A percentile compares a stretch with the other conserved stretches of the same genome.
These are phyloP conservation scores for Blastomyces gilchristii DNA, from an alignment of 2,329 filamentous ascomycete genomes.

Conservation along the genomic window DNA sequence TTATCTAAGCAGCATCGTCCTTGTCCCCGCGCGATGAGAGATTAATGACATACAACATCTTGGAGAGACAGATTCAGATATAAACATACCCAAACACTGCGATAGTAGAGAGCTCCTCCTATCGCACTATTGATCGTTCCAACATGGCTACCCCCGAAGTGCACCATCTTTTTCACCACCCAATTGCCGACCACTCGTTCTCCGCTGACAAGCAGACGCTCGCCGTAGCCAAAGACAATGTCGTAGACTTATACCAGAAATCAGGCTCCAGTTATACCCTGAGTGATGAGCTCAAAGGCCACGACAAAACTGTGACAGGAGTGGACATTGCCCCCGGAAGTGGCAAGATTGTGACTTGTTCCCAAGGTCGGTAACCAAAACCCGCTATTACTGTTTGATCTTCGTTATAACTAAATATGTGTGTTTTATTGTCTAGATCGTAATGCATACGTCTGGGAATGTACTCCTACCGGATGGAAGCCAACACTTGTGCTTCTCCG, in stretches of 20 bases:
- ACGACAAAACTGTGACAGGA: slow-evolving; percentile 93
- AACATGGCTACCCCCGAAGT: slow-evolving; percentile 79
- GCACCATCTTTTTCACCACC: slow-evolving; percentile 91
- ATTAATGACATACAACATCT: background rate
- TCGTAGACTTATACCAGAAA: slow-evolving; percentile 75
- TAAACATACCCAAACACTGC: slow-evolving; percentile 22
- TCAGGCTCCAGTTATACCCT: slow-evolving; percentile 66
- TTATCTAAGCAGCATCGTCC: slow-evolving; percentile 1
- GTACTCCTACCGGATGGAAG: slow-evolving; percentile 85
- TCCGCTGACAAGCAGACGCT: slow-evolving; percentile 80
- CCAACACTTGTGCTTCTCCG: slow-evolving; percentile 92
- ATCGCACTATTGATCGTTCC: slow-evolving; percentile 41
- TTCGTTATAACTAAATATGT: slow-evolving; percentile 1
- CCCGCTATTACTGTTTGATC: background rate
- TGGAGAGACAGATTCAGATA: background rate
- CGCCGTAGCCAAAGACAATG: slow-evolving; percentile 81
- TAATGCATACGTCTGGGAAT: slow-evolving; percentile 97
- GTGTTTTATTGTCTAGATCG: slow-evolving; percentile 52
- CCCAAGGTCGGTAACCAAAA: slow-evolving; percentile 56
- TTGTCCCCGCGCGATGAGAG: background rate
- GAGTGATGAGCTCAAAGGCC: slow-evolving; percentile 86
- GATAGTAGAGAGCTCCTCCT: slow-evolving; percentile 99
- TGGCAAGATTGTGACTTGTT: slow-evolving; percentile 94
- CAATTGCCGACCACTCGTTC: slow-evolving; percentile 97
- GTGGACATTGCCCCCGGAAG: slow-evolving; percentile 88